These are phyloP conservation scores for Colletotrichum sp. DNA, from an alignment of 2,329 filamentous ascomycete genomes.

Conservation along the genomic window DNA sequence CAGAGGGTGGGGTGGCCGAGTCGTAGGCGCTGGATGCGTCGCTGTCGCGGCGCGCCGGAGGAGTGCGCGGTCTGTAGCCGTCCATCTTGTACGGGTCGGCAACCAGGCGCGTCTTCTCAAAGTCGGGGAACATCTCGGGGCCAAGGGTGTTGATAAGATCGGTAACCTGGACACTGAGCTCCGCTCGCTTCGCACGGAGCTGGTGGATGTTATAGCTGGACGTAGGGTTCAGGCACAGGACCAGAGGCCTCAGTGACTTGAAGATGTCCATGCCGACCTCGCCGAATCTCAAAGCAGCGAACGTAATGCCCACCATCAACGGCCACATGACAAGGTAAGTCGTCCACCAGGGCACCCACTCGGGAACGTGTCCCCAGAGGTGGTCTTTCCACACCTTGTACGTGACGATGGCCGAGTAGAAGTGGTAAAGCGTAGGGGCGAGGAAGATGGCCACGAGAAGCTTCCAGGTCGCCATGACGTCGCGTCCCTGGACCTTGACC, in stretches of 20 bases:
- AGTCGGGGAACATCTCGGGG: constrained; percentile 97
- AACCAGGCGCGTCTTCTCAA: constrained; percentile 77
- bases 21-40: constrained; percentile 49
- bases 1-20: constrained; percentile 42
- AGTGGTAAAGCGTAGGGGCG: constrained; percentile 80
- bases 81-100: constrained; percentile 54
- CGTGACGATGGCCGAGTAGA: constrained; percentile 78
- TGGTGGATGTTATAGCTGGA: constrained; percentile 85
- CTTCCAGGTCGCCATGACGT: constrained; percentile 96
- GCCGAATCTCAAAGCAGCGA: constrained; percentile 90
- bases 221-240: constrained; percentile 83
- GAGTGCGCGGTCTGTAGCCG: constrained; percentile 28
- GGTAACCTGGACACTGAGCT: constrained; percentile 83
- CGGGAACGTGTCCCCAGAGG: constrained; percentile 80
- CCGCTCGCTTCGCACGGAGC: constrained; percentile 73
- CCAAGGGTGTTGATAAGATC: constrained; percentile 94
- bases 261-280: constrained; percentile 99
- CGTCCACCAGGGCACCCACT: constrained; percentile 80
- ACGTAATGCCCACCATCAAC: constrained; percentile 87
- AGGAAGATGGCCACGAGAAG: constrained; percentile 86
- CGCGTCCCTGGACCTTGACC: constrained; percentile 86
- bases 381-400: constrained; percentile 83
- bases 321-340: constrained; percentile 78
- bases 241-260: constrained; percentile 88
- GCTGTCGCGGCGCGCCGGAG: constrained; percentile 48